Evolutionary conservation across 1,284 basidiomycete species (phyloP).

Genomic region (Tylopilus orsonianus): DNA sequence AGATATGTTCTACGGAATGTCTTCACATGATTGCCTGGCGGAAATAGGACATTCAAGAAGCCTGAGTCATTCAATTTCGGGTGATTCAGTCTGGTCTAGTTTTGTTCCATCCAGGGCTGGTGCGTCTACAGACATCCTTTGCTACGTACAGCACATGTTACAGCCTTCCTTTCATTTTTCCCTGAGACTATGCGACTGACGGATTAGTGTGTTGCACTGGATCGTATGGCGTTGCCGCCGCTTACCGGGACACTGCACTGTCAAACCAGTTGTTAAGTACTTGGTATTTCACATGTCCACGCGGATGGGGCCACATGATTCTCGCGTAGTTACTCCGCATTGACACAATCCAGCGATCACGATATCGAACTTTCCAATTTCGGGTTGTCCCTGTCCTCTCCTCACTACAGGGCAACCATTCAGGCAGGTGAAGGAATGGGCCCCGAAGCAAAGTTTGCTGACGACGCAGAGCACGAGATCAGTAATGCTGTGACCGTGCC

Average conservation of each 20-base stretch:
- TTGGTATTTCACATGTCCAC: slow-evolving; percentile 6
- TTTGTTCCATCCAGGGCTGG: background rate
- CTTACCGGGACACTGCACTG: background rate
- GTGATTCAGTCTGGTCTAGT: background rate
- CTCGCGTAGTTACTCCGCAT: slow-evolving; percentile 11
- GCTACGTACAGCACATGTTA: background rate
- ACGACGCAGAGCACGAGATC: slow-evolving; percentile 1
- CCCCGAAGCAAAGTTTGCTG: slow-evolving; percentile 5
- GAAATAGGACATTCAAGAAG: slow-evolving; percentile 12
- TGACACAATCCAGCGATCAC: slow-evolving; percentile 8
- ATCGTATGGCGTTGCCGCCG: background rate
- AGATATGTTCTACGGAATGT: background rate
- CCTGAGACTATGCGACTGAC: background rate
- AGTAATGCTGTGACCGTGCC: slow-evolving; percentile 19
- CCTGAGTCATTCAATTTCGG: slow-evolving; percentile 2
- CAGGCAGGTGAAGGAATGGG: slow-evolving; percentile 1
- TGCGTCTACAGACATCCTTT: background rate
- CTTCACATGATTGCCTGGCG: slow-evolving; percentile 7
- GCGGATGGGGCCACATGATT: slow-evolving; percentile 9
- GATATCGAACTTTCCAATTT: slow-evolving; percentile 18
- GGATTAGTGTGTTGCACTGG: background rate
- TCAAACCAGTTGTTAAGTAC: slow-evolving; percentile 1
- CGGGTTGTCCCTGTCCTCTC: slow-evolving; percentile 8
- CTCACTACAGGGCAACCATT: slow-evolving; percentile 8
- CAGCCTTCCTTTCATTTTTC: background rate